phyloP scores from a whole-genome alignment of 2,329 filamentous ascomycete species.

The Phialocephala sp. region DNA sequence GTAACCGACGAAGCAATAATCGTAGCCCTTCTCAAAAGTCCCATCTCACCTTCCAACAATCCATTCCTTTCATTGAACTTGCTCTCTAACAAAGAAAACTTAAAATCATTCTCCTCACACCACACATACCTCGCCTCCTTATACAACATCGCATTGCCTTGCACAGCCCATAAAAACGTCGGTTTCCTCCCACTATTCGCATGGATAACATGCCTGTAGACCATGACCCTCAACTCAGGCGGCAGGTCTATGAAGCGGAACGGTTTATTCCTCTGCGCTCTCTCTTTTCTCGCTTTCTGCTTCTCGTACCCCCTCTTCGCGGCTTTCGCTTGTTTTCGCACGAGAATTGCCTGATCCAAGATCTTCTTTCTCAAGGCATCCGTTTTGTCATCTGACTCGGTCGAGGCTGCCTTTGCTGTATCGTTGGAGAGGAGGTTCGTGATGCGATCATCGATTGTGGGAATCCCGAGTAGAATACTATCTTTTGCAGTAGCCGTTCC shows the following conservation, averaged over 20 bases:
- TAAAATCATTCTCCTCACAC: slow-evolving; percentile 16
- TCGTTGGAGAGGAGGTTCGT: neutral
- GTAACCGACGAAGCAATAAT: slow-evolving; percentile 6
- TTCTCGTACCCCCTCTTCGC: neutral
- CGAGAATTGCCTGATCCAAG: neutral
- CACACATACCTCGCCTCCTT: slow-evolving; percentile 15
- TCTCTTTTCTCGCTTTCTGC: neutral
- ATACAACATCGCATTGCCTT: slow-evolving; percentile 10
- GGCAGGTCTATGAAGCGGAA: slow-evolving; percentile 15
- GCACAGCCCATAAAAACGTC: slow-evolving; percentile 14
- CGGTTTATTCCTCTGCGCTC: neutral
- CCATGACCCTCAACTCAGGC: slow-evolving; percentile 10
- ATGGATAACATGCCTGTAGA: slow-evolving; percentile 5
- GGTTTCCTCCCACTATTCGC: slow-evolving; percentile 13
- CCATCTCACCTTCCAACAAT: neutral
- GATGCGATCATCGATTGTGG: neutral
- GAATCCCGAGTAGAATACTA: neutral
- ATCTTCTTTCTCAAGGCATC: neutral
- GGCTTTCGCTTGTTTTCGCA: neutral
- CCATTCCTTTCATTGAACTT: slow-evolving; percentile 8
- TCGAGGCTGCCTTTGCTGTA: neutral
- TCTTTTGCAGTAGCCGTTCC: neutral
- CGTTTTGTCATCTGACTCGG: neutral
- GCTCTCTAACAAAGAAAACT: slow-evolving; percentile 19
- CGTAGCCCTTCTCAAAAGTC: slow-evolving; percentile 3